phyloP scores from a whole-genome alignment of 1,139 yeast species.

The Saccharomyces hybrid region DNA sequence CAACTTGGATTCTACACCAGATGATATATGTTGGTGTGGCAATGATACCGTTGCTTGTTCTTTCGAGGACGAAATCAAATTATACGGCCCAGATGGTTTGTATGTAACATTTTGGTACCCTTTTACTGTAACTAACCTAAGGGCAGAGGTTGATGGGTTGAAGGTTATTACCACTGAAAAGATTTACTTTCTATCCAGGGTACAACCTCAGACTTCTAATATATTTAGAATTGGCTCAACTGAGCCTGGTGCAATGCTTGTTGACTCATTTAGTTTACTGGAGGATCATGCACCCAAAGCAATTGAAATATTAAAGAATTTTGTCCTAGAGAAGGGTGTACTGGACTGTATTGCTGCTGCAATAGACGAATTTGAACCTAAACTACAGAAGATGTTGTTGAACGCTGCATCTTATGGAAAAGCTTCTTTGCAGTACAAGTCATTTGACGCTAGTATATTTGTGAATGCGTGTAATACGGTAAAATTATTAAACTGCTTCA shows the following conservation, averaged over 20 bases:
- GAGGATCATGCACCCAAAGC: slow-evolving; percentile 69
- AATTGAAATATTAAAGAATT: slow-evolving; percentile 63
- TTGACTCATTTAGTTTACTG: slow-evolving; percentile 75
- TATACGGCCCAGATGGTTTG: slow-evolving; percentile 67
- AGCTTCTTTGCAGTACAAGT: slow-evolving; percentile 38
- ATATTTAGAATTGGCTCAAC: slow-evolving; percentile 79
- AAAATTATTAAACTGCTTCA: slow-evolving; percentile 46
- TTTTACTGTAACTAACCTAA: slow-evolving; percentile 35
- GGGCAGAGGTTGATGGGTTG: slow-evolving; percentile 64
- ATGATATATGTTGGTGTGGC: slow-evolving; percentile 72
- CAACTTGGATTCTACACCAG: slow-evolving; percentile 35
- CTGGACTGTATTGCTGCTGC: slow-evolving; percentile 69
- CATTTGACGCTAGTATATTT: slow-evolving; percentile 34
- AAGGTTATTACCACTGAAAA: slow-evolving; percentile 52
- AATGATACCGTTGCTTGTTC: slow-evolving; percentile 62
- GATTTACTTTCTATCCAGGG: slow-evolving; percentile 61
- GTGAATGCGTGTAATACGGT: slow-evolving; percentile 52
- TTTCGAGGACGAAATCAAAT: slow-evolving; percentile 53
- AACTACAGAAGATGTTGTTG: slow-evolving; percentile 72
- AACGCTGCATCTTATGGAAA: slow-evolving; percentile 87
- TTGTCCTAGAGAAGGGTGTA: slow-evolving; percentile 56
- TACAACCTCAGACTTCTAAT: slow-evolving; percentile 49
- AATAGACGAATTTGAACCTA: slow-evolving; percentile 63
- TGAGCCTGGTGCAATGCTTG: slow-evolving; percentile 70
- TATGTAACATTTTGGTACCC: slow-evolving; percentile 39